Percentiles rank a stretch among this genome's conserved stretches.
These are phyloP conservation scores for Pythium phragmiticola DNA, from an alignment of 352 stramenopile genomes.

Conservation along the genomic window DNA sequence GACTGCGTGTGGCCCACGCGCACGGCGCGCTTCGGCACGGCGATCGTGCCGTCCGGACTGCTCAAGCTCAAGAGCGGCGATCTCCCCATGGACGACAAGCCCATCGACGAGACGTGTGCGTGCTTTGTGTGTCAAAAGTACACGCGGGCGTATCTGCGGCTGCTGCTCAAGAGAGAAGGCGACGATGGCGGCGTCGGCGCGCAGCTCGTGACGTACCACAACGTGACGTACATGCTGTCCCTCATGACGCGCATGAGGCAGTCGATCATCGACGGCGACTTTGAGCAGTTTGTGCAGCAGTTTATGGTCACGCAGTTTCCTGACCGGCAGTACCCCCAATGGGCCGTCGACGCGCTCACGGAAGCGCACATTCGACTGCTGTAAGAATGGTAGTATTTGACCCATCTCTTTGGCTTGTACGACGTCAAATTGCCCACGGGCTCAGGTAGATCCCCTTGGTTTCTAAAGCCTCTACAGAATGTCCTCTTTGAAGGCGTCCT, in stretches of 20 bases:
- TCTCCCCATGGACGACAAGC: slow-evolving; percentile 50
- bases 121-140: slow-evolving; percentile 80
- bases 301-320: slow-evolving; percentile 83
- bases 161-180: slow-evolving; percentile 68
- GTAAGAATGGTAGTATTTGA: slow-evolving; percentile 1
- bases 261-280: slow-evolving; percentile 69
- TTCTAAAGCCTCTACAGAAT: slow-evolving; percentile 34
- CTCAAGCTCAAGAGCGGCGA: slow-evolving; percentile 70
- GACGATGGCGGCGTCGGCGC: slow-evolving; percentile 53
- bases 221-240: slow-evolving; percentile 82
- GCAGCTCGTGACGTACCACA: slow-evolving; percentile 79
- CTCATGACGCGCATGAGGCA: slow-evolving; percentile 74
- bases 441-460: background rate
- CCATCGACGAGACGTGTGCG: slow-evolving; percentile 67
- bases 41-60: slow-evolving; percentile 74
- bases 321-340: slow-evolving; percentile 48
- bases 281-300: slow-evolving; percentile 67
- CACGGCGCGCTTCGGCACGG: slow-evolving; percentile 95
- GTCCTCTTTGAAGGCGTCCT: slow-evolving; percentile 59
- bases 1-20: slow-evolving; percentile 98
- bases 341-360: slow-evolving; percentile 65
- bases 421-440: no score
- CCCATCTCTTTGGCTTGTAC: no score
- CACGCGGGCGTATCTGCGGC: slow-evolving; percentile 64
- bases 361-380: slow-evolving; percentile 55